Evolutionary conservation across 345 rosid genomes (phyloP).

Genomic region (Syzygium jambos): DNA sequence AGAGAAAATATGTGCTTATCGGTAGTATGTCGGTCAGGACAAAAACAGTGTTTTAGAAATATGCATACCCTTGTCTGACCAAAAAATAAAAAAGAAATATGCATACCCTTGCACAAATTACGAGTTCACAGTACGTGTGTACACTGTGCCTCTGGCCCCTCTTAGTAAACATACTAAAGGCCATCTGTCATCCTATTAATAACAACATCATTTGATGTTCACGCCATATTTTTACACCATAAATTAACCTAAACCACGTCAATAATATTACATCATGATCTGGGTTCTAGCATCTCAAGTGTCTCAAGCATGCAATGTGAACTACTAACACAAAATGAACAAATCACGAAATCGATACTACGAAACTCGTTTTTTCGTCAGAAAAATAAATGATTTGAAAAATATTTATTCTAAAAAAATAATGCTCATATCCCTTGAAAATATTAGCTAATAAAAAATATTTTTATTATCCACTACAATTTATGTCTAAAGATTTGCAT

Average conservation of each 20-base stretch:
- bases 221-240: neutral
- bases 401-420: no score
- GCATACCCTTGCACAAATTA: no score
- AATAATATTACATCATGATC: neutral
- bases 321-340: neutral
- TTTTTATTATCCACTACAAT: neutral
- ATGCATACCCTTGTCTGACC: neutral
- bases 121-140: no score
- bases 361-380: fast-evolving
- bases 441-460: neutral
- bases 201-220: neutral
- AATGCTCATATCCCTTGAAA: neutral
- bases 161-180: neutral
- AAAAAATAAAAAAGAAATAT: no score
- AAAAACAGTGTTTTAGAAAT: neutral
- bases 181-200: neutral
- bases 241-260: neutral
- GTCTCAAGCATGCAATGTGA: neutral
- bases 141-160: no score
- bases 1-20: neutral
- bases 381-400: neutral
- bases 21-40: neutral
- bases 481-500: neutral
- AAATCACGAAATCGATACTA: neutral
- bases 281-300: neutral